Evolutionary conservation across 1,284 basidiomycete genomes (phyloP).

Genomic region (Tausonia pullulans): DNA sequence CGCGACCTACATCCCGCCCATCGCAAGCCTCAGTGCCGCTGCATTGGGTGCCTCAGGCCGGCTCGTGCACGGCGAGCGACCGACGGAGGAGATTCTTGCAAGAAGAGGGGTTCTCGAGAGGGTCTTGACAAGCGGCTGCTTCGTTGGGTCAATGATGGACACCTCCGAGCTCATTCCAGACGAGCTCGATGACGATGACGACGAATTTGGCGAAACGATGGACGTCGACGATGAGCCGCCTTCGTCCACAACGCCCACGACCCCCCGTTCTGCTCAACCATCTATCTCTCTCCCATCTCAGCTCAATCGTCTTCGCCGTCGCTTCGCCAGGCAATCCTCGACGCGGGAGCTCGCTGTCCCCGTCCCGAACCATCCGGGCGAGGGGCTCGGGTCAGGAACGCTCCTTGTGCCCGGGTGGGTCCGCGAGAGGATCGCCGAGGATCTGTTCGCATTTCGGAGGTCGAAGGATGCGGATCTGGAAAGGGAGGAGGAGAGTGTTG

Average conservation of each 20-base stretch:
- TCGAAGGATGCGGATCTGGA: slow-evolving; percentile 61
- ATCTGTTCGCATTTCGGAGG: slow-evolving; percentile 47
- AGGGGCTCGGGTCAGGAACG: slow-evolving; percentile 42
- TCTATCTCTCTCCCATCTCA: neutral
- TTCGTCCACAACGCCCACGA: too few relatives aligned
- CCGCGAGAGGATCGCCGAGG: slow-evolving; percentile 76
- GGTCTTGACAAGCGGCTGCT: slow-evolving; percentile 30
- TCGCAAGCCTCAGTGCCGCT: slow-evolving; percentile 1
- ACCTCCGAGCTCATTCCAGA: neutral
- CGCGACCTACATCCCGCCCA: slow-evolving; percentile 53
- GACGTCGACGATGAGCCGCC: slow-evolving; percentile 1
- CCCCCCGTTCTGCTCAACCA: neutral
- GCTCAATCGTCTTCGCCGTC: neutral
- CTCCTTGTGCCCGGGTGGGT: slow-evolving; percentile 89
- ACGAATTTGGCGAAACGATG: slow-evolving; percentile 10
- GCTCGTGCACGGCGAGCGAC: slow-evolving; percentile 20
- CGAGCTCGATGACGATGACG: slow-evolving; percentile 10
- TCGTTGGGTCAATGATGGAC: slow-evolving; percentile 21
- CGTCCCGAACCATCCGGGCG: neutral
- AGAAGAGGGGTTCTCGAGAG: slow-evolving; percentile 14
- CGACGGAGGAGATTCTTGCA: slow-evolving; percentile 8
- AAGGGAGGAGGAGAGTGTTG: slow-evolving; percentile 68
- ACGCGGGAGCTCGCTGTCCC: slow-evolving; percentile 10
- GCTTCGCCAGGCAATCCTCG: neutral
- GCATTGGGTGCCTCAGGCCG: slow-evolving; percentile 19